A percentile compares a stretch with the other conserved stretches of the same genome.
phyloP scores from a whole-genome alignment of 2,329 filamentous ascomycete genomes.

The Blastomyces parvus region DNA sequence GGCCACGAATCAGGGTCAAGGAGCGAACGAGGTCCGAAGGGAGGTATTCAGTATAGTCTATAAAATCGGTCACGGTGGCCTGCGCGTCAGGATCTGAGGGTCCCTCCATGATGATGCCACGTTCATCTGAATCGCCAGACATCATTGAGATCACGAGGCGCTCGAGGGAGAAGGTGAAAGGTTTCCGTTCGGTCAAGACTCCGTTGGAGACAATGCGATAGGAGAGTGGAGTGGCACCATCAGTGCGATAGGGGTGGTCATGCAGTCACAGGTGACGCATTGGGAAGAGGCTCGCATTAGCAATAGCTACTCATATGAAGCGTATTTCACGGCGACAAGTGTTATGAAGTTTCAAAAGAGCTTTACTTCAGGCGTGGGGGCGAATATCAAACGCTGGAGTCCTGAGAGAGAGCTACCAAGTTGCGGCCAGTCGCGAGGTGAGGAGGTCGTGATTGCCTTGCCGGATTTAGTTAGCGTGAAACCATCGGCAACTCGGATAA shows the following conservation, averaged over 20 bases:
- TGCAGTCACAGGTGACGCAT: constrained; percentile 15
- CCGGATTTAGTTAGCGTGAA: neutral
- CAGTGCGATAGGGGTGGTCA: constrained; percentile 15
- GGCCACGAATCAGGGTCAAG: constrained; percentile 49
- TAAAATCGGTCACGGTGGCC: constrained; percentile 57
- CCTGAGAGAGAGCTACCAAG: neutral
- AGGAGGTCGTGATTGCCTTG: neutral
- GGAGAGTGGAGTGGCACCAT: constrained; percentile 18
- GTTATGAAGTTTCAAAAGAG: neutral
- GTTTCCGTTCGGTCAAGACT: constrained; percentile 6
- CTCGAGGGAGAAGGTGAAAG: constrained; percentile 5
- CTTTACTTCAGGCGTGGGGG: neutral
- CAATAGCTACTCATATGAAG: neutral
- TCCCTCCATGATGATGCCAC: constrained; percentile 37
- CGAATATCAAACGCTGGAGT: neutral
- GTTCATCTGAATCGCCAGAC: constrained; percentile 35
- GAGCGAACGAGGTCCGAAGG: constrained; percentile 56
- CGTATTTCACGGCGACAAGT: neutral
- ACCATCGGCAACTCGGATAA: neutral
- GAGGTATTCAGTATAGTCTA: constrained; percentile 61
- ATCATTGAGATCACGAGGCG: constrained; percentile 21
- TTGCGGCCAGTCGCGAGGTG: neutral
- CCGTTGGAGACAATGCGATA: constrained; percentile 8
- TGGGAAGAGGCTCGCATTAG: neutral
- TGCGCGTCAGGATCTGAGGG: constrained; percentile 55